Evolutionary conservation across 1,284 basidiomycete genomes (phyloP).

Genomic region (Cutaneotrichosporon cutaneum): DNA sequence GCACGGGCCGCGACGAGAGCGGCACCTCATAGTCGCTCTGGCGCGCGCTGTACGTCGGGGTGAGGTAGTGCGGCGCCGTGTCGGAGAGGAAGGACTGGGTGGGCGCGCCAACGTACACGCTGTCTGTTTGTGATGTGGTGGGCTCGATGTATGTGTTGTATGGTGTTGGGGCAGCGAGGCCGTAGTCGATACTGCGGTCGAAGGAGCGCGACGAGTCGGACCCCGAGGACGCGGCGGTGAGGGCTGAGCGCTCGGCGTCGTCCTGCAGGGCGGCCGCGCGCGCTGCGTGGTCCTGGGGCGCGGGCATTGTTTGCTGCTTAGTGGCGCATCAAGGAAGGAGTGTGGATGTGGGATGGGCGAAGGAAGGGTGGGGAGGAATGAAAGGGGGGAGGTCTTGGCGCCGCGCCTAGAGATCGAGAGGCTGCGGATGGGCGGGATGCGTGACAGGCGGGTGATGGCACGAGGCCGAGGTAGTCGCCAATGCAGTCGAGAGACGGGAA

Average conservation of each 20-base stretch:
- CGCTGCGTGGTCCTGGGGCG: neutral
- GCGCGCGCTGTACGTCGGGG: neutral
- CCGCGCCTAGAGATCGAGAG: neutral
- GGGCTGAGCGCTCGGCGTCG: neutral
- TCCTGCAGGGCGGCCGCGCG: neutral
- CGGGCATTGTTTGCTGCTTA: neutral
- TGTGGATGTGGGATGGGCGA: neutral
- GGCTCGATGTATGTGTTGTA: conserved; percentile 34
- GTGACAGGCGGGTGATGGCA: neutral
- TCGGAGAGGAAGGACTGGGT: neutral
- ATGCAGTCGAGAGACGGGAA: neutral
- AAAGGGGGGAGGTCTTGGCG: neutral
- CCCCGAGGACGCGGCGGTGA: conserved; percentile 1
- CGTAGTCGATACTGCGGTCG: neutral
- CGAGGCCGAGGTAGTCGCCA: neutral
- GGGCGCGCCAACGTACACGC: conserved; percentile 11
- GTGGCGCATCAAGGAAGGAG: neutral
- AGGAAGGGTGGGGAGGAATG: neutral
- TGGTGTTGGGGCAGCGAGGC: conserved; percentile 34
- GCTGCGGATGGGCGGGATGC: no score
- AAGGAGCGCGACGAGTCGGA: conserved; percentile 1
- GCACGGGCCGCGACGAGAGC: conserved; percentile 36
- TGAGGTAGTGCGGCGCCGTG: neutral
- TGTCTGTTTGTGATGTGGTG: conserved; percentile 4
- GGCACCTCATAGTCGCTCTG: conserved; percentile 26